Evolutionary conservation across 495 filamentous ascomycete genomes (phyloP).

Genomic region (Cladorrhinum samala): DNA sequence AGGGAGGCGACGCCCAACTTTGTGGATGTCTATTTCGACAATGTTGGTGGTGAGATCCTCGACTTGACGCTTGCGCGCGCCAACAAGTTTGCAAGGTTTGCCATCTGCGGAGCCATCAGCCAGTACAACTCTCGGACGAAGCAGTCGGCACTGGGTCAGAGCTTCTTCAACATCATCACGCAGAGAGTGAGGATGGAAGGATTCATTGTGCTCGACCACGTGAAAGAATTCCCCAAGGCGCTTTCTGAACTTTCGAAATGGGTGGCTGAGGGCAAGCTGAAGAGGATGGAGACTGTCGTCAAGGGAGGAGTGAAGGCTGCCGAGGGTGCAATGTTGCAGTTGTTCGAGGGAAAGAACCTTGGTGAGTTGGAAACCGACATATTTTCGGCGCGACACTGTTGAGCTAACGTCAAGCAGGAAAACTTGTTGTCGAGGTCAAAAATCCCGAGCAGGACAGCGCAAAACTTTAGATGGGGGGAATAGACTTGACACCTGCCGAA

Average conservation of each 20-base stretch:
- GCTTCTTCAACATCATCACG: slow-evolving; percentile 28
- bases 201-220: slow-evolving; percentile 56
- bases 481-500: too few relatives aligned
- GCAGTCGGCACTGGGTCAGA: slow-evolving; percentile 26
- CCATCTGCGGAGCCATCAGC: slow-evolving; percentile 50
- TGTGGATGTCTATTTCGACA: slow-evolving; percentile 65
- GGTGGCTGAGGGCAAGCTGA: slow-evolving; percentile 50
- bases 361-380: slow-evolving; percentile 33
- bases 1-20: slow-evolving; percentile 51
- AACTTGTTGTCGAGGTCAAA: slow-evolving; percentile 29
- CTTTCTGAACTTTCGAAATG: slow-evolving; percentile 44
- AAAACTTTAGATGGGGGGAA: not conserved
- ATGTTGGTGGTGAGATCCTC: slow-evolving; percentile 60
- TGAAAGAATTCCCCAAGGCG: slow-evolving; percentile 33
- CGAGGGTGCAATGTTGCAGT: slow-evolving; percentile 42
- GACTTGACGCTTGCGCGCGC: slow-evolving; percentile 55
- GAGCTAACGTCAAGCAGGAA: slow-evolving; percentile 21
- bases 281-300: slow-evolving; percentile 50
- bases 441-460: slow-evolving; percentile 11
- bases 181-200: slow-evolving; percentile 49
- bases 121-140: slow-evolving; percentile 33
- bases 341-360: slow-evolving; percentile 53
- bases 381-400: not conserved
- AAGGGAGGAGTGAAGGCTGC: slow-evolving; percentile 47
- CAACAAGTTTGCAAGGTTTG: slow-evolving; percentile 51